Evolutionary conservation across 768 basidiomycete species (phyloP).

Genomic region (Tylopilus sp.): DNA sequence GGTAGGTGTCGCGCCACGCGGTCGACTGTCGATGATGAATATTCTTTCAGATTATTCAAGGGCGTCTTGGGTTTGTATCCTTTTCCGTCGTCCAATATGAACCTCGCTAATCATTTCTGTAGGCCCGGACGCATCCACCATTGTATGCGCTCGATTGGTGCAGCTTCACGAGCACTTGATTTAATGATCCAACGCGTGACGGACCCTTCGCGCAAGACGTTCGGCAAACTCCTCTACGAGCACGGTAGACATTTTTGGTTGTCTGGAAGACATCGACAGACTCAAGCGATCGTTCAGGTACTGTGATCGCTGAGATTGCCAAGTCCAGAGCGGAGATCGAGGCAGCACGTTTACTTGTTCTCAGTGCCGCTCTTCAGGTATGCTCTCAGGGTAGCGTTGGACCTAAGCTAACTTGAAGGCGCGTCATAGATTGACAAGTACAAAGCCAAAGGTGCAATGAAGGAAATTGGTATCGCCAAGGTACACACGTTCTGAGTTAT

Average conservation of each 20-base stretch:
- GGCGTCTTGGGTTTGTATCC: constrained; percentile 75
- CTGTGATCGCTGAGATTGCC: constrained; percentile 88
- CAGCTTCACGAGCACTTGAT: constrained; percentile 80
- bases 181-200: constrained; percentile 88
- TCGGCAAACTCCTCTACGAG: constrained; percentile 87
- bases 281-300: constrained; percentile 46
- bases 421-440: constrained; percentile 76
- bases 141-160: constrained; percentile 96
- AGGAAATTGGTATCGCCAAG: constrained; percentile 98
- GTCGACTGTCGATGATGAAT: not conserved
- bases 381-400: constrained; percentile 5
- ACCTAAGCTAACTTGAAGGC: constrained; percentile 6
- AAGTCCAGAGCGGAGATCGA: constrained; percentile 93
- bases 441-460: constrained; percentile 90
- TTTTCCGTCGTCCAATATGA: not conserved
- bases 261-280: not conserved
- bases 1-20: constrained; percentile 34
- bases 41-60: constrained; percentile 77
- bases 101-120: constrained; percentile 1
- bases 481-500: constrained; percentile 36
- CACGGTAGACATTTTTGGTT: constrained; percentile 59
- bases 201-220: constrained; percentile 88
- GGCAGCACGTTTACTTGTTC: constrained; percentile 77
- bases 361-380: constrained; percentile 87
- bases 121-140: constrained; percentile 96